Conservation (phyloP, 345 rosid genomes). For the Carallia pectinifolia region DNA sequence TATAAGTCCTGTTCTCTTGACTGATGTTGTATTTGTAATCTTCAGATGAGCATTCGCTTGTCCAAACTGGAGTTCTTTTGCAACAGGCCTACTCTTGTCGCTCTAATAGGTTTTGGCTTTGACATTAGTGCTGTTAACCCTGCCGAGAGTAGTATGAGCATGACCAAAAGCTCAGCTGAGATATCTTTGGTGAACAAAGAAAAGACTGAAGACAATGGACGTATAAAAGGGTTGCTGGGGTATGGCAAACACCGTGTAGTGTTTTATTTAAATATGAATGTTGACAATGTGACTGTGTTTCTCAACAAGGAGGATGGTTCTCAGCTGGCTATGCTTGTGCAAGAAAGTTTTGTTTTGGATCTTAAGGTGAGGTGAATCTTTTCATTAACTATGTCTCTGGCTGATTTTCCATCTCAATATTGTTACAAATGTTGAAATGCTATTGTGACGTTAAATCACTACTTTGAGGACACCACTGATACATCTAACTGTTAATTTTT, state of each 20-base stretch:
- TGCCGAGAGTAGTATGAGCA: conserved; percentile 32
- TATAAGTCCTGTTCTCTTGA: conserved; percentile 7
- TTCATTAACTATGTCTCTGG: conserved; percentile 9
- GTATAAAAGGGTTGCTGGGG: conserved; percentile 86
- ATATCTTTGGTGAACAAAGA: conserved; percentile 50
- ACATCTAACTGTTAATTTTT: neutral
- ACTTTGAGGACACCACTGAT: neutral
- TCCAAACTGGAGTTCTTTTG: conserved; percentile 93
- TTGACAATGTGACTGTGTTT: conserved; percentile 82
- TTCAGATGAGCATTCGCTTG: conserved; percentile 96
- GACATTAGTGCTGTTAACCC: conserved; percentile 55
- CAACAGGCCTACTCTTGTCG: conserved; percentile 92
- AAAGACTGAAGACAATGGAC: conserved; percentile 64
- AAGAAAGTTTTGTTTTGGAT: conserved; percentile 86
- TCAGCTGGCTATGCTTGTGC: conserved; percentile 93
- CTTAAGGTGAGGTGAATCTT: conserved; percentile 58
- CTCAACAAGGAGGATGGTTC: conserved; percentile 96
- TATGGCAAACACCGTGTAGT: conserved; percentile 94
- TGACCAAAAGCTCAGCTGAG: conserved; percentile 37
- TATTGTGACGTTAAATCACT: neutral
- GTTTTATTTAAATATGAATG: conserved; percentile 80
- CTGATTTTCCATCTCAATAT: neutral
- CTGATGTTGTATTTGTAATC: conserved; percentile 37
- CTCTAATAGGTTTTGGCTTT: conserved; percentile 88
- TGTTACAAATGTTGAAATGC: neutral